phyloP scores from a whole-genome alignment of 805 yeast species.

The Metschnikowia picachoensis region DNA sequence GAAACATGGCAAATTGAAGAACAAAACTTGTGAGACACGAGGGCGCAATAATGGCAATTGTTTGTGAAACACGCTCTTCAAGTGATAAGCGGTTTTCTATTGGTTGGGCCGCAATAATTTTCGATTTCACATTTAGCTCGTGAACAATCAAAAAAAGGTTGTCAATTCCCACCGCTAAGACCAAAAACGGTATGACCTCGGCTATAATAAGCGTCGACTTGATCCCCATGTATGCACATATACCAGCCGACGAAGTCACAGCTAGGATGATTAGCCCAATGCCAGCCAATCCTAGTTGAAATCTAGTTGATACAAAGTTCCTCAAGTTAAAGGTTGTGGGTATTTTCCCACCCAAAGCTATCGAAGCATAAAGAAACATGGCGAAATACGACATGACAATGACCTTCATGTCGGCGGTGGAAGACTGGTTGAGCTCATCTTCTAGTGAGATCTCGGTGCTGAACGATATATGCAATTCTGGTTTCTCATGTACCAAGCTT shows the following conservation, averaged over 20 bases:
- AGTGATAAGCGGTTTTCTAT: conserved; percentile 24
- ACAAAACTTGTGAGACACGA: conserved; percentile 74
- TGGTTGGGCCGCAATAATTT: conserved; percentile 15
- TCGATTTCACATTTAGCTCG: conserved; percentile 59
- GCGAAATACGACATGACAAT: conserved; percentile 70
- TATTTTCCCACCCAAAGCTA: conserved; percentile 66
- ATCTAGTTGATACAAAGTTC: conserved; percentile 51
- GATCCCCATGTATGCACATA: conserved; percentile 70
- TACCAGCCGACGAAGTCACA: conserved; percentile 77
- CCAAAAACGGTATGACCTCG: conserved; percentile 91
- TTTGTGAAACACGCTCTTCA: conserved; percentile 55
- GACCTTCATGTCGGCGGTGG: conserved; percentile 72
- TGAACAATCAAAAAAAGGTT: conserved; percentile 84
- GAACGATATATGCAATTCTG: conserved; percentile 64
- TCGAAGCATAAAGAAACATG: conserved; percentile 86
- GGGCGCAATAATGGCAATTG: conserved; percentile 79
- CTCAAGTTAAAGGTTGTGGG: conserved; percentile 34
- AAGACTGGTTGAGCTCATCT: conserved; percentile 76
- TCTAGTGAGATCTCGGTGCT: conserved; percentile 81
- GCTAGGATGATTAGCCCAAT: conserved; percentile 77
- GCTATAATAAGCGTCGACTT: conserved; percentile 91
- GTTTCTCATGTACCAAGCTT: conserved; percentile 43
- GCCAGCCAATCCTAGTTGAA: conserved; percentile 79
- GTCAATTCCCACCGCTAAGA: conserved; percentile 94
- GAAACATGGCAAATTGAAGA: conserved; percentile 76